Evolutionary conservation across 805 yeast genomes (phyloP), one percentile per base, ranked within the genome.

Genomic region (Candida ascalaphidarum): DNA sequence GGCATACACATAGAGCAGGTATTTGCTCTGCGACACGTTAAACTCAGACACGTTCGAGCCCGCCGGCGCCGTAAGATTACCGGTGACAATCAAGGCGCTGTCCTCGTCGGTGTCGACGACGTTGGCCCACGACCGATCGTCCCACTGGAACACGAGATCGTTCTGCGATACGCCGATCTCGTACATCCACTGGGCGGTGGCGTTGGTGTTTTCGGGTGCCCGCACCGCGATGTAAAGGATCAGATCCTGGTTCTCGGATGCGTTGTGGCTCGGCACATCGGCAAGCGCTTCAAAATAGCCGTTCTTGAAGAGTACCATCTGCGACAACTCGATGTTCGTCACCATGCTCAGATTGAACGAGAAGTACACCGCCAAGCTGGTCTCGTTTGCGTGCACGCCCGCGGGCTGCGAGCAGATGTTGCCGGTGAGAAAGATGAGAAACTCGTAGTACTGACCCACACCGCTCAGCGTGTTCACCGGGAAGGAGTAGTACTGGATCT

Each of bases 101-200:
- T 63, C 58, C 41, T 71, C 69, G 52, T 83, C 95, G 0, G 86
- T 57, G 46, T 84, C 95, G 2, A 81, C 69, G 11, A 80, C 55
- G 20, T 51, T 42, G 0, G 74, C 66, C 69, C 74, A 68, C 8
- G 72, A 46, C 11, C 71, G 55, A 24, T 61, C 58, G 48, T 78
- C 85, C 81, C 83, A 80, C 44, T 78, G 83, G 41, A 71, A 80
- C 1, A 74, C 73, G 38, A 78, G 55, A 45, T 76, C 76, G 27
- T 62, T 62, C 41, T 68, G 77, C 3, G 84, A 75, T 2, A 74
- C 69, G 3, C 84, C 88, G 19, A 85, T 50, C 44, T 76, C 72
- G 43, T 77, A 81, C 6, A 60, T 37, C 88, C 88, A 80, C n/a
- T 28, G 23, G 11, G 52, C 56, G 2, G 57, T 32, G 9, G 21